Conservation (phyloP, 805 yeast species). For the Teunomyces gatunensis region DNA sequence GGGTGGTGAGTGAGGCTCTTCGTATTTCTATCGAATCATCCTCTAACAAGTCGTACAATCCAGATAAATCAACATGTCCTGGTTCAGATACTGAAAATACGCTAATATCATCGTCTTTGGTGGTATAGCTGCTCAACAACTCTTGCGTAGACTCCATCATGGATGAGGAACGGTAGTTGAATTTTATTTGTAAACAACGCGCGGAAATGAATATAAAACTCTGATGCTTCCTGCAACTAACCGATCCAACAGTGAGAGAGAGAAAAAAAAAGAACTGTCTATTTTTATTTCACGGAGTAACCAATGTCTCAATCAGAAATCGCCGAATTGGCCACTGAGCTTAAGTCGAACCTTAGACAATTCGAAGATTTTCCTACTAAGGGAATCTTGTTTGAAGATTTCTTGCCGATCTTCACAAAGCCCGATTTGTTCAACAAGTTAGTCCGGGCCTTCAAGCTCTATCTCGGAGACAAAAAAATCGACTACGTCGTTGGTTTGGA, state of each 20-base stretch:
- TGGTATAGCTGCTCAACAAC: conserved; percentile 9
- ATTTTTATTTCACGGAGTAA: neutral
- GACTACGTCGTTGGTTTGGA: conserved; percentile 94
- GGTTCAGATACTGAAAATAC: conserved; percentile 12
- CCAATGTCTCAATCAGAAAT: conserved; percentile 19
- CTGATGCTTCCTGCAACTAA: neutral
- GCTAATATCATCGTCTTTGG: conserved; percentile 14
- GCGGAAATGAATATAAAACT: neutral
- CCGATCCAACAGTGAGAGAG: neutral
- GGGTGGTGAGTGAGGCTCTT: conserved; percentile 11
- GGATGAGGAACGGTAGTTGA: neutral
- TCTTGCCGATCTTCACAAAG: conserved; percentile 85
- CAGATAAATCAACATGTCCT: conserved; percentile 8
- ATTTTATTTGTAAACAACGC: conserved; percentile 7
- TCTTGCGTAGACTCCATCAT: conserved; percentile 12
- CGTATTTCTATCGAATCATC: conserved; percentile 16
- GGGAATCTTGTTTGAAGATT: conserved; percentile 94
- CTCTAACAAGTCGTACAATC: conserved; percentile 13
- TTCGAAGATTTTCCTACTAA: conserved; percentile 93
- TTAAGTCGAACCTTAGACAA: conserved; percentile 47
- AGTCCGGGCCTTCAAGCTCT: conserved; percentile 74
- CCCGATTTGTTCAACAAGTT: conserved; percentile 81
- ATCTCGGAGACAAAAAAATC: conserved; percentile 62
- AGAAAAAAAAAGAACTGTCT: neutral
- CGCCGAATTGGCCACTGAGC: conserved; percentile 33